Base-by-base conservation (phyloP, 169 alveolate species). In the Theileria sp. region DNA sequence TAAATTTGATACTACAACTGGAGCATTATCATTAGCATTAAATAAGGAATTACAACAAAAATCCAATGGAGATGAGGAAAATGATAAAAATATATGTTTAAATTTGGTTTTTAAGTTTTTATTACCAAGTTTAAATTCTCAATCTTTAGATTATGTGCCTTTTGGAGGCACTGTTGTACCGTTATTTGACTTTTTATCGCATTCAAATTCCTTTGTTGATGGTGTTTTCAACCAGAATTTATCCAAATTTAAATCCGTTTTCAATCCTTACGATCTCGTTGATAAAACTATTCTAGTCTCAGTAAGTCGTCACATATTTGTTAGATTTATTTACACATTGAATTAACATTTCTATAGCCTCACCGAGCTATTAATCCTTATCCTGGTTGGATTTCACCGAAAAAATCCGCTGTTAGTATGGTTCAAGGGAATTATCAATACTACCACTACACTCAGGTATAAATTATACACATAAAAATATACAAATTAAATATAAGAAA, bases 381-480 rank as follows among this genome's bases (percentile, higher is more conserved):
- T 50, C 91, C 91, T 5, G 85, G 65, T 26, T 85, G 91, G 91
- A 85, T 85, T 28, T 58, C 83, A 32, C 68, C 67, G 15, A 85
- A 85, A 69, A 85, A 78, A 5, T 74, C 87, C 5, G 50, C 67
- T 10, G 86, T 74, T 21, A 17, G 79, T 13, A 56, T 79, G 23
- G 84, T 81, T 15, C 34, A 30, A 30, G 94, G 94, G 19, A 75
- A 73, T 44, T 89, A 79, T 69, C 91, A 83, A 75, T 89, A 84
- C 73, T 89, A 79, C 44, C 94, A 89, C 86, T 89, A 85, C 73
- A 69, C 71, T 51, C 87, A 72, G 77, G 91, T 85, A 23, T 32
- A 77, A 61, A 15, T 36, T 2, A 15, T 13, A 17, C 38, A 2
- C 49, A 67, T 21, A 64, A 19, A 66, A 2, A n/a, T 17, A 7